Evolutionary conservation across 139 green algal genomes (phyloP), one percentile per base, ranked within the genome.

Genomic region (Chlorella sp.): DNA sequence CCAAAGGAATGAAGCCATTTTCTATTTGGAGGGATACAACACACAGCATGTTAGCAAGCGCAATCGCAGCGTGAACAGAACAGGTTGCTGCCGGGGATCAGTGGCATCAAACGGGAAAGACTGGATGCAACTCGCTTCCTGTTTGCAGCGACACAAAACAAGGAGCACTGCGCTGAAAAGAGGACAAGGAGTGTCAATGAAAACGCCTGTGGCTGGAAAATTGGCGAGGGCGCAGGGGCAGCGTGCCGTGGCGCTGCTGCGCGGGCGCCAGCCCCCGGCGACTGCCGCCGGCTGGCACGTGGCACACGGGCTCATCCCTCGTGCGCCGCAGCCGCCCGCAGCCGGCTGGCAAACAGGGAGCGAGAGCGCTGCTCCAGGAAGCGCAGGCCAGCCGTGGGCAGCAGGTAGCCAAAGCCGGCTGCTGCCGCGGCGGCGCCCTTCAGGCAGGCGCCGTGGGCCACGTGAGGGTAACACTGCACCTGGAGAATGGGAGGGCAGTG

Each of bases 341-440:
- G 78, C 62, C n/a, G 36, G n/a, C 44, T 30, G 3, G 62, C 62
- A 63, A 83, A 83, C 3, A 25, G 17, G 26, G 62, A 26, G 39
- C 78, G 78, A 0, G 62, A 47, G 39, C 78, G 78, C 39, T 41
- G 39, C 68, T 86, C 81, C 20, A 80, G 4, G 15, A 41, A 26
- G 9, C 55, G 34, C 55, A 86, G 68, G 15, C n/a, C 25, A 2
- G 56, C 55, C 21, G 81, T 79, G 68, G 81, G 81, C 57, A 72
- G 21, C 30, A 70, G 36, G n/a, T 55, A 64, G 34, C 80, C 80
- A 28, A 57, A 41, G 7, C 28, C 64, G 15, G 44, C 30, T 2
- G 64, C 57, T 41, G 65, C n/a, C 0, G 56, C 56, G 20, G 38
- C 41, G 78, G 60, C 62, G 39, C 78, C 36, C 26, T 28, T n/a